A percentile compares a stretch with the other conserved stretches of the same genome.
phyloP scores from a whole-genome alignment of 306 rosid species.

The Glycyrrhiza uralensis region DNA sequence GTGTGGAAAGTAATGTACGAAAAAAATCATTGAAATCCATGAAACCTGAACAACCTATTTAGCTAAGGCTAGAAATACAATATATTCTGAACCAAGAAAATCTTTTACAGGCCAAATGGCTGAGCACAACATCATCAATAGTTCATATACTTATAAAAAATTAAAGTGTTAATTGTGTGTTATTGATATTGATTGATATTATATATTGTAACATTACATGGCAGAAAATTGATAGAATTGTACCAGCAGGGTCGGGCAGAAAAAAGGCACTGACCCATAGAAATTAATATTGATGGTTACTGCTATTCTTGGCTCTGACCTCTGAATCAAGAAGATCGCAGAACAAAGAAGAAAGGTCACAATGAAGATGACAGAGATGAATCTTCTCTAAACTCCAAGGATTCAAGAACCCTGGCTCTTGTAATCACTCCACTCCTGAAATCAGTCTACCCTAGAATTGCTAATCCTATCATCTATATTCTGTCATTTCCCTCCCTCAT shows the following conservation, averaged over 20 bases:
- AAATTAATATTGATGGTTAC: not conserved
- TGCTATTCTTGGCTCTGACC: conserved; percentile 10
- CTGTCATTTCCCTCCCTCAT: not conserved
- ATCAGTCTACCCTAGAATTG: conserved; percentile 4
- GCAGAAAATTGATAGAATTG: not conserved
- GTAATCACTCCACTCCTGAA: not conserved
- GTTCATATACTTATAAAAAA: conserved; percentile 10
- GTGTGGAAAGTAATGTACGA: conserved; percentile 5
- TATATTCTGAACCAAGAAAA: conserved; percentile 1
- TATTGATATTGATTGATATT: not conserved
- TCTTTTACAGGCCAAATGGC: not conserved
- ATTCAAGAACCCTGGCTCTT: not conserved
- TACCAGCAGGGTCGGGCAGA: conserved; percentile 4
- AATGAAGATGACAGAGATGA: not conserved
- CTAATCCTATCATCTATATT: not conserved
- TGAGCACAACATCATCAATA: conserved; percentile 8
- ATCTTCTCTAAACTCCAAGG: conserved; percentile 1
- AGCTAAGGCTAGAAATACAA: not conserved
- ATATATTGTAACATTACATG: not conserved
- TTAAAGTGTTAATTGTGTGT: not conserved
- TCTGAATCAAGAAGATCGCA: conserved; percentile 14
- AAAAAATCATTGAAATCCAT: conserved; percentile 6
- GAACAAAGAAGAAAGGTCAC: not conserved
- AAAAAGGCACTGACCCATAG: not conserved
- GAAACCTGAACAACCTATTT: conserved; percentile 1